Base-by-base conservation (phyloP, 2,329 filamentous ascomycete species). In the Aspergillus sp. region DNA sequence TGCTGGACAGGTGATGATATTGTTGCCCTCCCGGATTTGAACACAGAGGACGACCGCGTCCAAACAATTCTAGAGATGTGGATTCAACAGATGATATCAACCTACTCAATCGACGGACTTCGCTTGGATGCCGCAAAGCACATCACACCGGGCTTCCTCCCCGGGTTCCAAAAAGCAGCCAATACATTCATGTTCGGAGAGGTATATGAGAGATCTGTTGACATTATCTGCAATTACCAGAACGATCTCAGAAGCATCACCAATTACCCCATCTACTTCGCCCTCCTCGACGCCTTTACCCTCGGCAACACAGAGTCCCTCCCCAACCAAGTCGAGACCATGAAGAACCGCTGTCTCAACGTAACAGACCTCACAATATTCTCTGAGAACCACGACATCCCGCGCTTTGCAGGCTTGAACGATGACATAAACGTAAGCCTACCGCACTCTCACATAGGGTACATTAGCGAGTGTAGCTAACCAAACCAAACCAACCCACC, bases 331-430 rank as follows among this genome's bases (percentile, higher is more conserved):
- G 64, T 73, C 24, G 53, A 61, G 38, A 52, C 59, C 15, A 67
- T 70, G 43, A 64, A 67, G 44, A 52, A 60, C 5, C 36, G 55
- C 17, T 78, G 74, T 54, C 41, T 48, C 2, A 76, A 85, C 62
- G 72, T 80, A 5, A 69, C 76, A 5, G 71, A 76, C 22, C 69
- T 84, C 13, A 81, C 77, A 4, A 78, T 75, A 0, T 87, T 87
- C 62, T 68, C 82, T 7, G 84, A 86, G 65, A 87, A 86, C 68
- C 84, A 87, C 64, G 84, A 86, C 67, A 77, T 83, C 48, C 66
- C 79, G 4, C 81, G 84, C 20, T 85, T 84, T 68, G 69, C 81
- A 20, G 80, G 73, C 59, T 68, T 78, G 57, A 85, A 81, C 50
- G 67, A 74, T 9, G 85, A 88, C 65, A 68, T 79, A 15, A 60